Conservation (phyloP, 495 filamentous ascomycete species). For the Neurospora sp. region DNA sequence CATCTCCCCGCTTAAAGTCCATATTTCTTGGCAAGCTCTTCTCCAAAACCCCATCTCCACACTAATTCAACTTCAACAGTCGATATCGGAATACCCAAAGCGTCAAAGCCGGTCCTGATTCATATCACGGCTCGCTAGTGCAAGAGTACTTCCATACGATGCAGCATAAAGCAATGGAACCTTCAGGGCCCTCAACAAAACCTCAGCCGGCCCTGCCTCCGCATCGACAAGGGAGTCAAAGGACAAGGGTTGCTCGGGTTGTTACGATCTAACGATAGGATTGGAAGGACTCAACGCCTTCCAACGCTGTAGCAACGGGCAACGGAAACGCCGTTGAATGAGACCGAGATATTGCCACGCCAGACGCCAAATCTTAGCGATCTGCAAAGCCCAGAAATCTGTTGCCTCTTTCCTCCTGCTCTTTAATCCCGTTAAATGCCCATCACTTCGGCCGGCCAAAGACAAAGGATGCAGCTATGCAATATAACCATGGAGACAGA, state of each 20-base stretch:
- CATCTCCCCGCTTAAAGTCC: not conserved
- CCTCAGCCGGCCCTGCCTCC: conserved; percentile 8
- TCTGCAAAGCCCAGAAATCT: conserved; percentile 15
- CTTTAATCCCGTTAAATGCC: conserved; percentile 2
- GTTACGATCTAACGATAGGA: not conserved
- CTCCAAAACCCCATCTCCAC: not conserved
- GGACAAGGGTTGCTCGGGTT: not conserved
- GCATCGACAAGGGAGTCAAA: conserved; percentile 13
- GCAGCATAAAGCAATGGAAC: not conserved
- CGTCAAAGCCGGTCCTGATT: not conserved
- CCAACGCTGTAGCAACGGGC: not conserved
- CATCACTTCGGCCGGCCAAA: not conserved
- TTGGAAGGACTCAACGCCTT: not conserved
- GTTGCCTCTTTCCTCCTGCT: conserved; percentile 9
- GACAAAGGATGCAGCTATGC: conserved; percentile 10
- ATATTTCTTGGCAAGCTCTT: not conserved
- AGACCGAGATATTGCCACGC: conserved; percentile 11
- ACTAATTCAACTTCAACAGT: not conserved
- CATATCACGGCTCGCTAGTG: not conserved
- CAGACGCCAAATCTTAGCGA: conserved; percentile 4
- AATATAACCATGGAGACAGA: conserved; percentile 9
- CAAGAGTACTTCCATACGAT: not conserved
- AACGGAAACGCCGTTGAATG: conserved; percentile 8
- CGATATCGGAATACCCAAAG: not conserved
- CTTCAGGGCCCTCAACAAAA: not conserved